Evolutionary conservation across 2,329 filamentous ascomycete species (phyloP), one percentile per base, ranked within the genome.

Genomic region (Raffaelea deltoideospora): DNA sequence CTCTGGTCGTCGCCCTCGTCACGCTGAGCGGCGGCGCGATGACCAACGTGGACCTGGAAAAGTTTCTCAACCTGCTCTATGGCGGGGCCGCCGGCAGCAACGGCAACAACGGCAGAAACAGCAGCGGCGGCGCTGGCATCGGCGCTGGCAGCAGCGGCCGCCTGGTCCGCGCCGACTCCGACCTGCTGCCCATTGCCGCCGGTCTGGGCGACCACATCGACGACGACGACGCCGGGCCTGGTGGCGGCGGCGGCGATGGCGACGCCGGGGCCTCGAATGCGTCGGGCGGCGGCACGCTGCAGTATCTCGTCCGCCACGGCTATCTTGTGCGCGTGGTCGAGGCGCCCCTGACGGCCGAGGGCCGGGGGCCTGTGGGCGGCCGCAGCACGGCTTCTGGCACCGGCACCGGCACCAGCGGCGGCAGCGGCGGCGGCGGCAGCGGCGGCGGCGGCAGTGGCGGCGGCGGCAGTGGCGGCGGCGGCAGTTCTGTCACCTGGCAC

Each of bases 261-360:
- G 23, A 18, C 21, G 26, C 5, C 24, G 27, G 4, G 38, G 36
- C 7, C 34, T 30, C 17, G 36, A 31, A 21, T 19, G 34, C 15
- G 15, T 8, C n/a, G n/a, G n/a, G 14, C 30, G 44, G 44, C 34
- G 42, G 42, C 28, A 46, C 44, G 3, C 32, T 46, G 22, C 44
- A 45, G 46, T 71, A 72, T 35, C 77, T 96, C 63, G 69, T 78
- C 44, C 78, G 71, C 44, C 86, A 96, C 37, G 82, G 81, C 0
- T 98, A 98, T 51, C 61, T 98, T 3, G 65, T 86, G 26, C 80
- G 74, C 44, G 68, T 77, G 34, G 69, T 76, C 17, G 86, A 95
- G 47, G 73, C 1, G 83, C 81, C 20, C 83, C 93, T 27, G 77
- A 88, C 43, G 4, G 41, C 31, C 9, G 42, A 43, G 14, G 39